These are phyloP conservation scores for Boletus smithii DNA, from an alignment of 1,284 basidiomycete genomes.

Conservation along the genomic window DNA sequence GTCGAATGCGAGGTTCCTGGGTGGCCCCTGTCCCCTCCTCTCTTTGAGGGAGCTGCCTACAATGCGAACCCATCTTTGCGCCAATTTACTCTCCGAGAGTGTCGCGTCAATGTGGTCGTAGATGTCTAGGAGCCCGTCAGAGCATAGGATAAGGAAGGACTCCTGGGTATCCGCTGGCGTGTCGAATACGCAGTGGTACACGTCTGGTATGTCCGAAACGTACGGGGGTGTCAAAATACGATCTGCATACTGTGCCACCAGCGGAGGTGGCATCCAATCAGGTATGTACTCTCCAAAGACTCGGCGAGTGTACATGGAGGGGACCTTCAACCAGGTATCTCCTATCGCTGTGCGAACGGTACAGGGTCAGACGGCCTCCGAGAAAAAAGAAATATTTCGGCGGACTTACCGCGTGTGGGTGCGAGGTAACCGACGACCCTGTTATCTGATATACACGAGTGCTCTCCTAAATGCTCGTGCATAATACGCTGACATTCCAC, in stretches of 20 bases:
- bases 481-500: conserved; percentile 47
- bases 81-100: conserved; percentile 36
- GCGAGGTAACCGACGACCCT: conserved; percentile 63
- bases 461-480: conserved; percentile 55
- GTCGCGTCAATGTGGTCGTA: conserved; percentile 39
- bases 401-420: conserved; percentile 56
- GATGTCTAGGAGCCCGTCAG: conserved; percentile 57
- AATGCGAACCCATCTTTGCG: conserved; percentile 41
- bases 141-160: conserved; percentile 47
- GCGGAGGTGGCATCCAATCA: conserved; percentile 44
- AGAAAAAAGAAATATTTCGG: not conserved
- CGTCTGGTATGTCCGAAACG: conserved; percentile 51
- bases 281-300: conserved; percentile 48
- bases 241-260: conserved; percentile 40
- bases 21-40: conserved; percentile 8
- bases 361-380: conserved; percentile 23
- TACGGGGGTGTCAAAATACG: conserved; percentile 60
- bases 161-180: conserved; percentile 21
- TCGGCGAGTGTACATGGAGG: conserved; percentile 51
- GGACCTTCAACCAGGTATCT: conserved; percentile 62
- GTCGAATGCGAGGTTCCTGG: conserved; percentile 46
- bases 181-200: conserved; percentile 41
- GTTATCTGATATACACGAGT: conserved; percentile 45
- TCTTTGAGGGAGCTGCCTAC: conserved; percentile 31
- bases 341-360: conserved; percentile 48